These are phyloP conservation scores for Choanephora cucurbitarum DNA, from an alignment of 371 early-diverging fungal genomes.

Conservation along the genomic window DNA sequence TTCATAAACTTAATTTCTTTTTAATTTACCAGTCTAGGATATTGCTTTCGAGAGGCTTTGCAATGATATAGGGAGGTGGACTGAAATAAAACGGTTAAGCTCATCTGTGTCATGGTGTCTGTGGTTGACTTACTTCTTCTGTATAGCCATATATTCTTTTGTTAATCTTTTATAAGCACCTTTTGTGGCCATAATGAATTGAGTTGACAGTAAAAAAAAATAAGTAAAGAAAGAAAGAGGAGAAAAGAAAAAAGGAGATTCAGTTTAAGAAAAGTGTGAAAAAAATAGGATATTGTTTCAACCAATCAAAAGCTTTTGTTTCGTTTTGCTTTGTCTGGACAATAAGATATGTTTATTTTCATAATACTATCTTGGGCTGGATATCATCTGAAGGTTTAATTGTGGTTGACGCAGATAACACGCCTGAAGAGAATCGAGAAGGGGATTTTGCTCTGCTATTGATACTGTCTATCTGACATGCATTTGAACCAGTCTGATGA, in stretches of 20 bases:
- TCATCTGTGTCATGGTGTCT: neutral
- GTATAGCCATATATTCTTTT: slow-evolving; percentile 88
- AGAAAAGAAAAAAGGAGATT: slow-evolving; percentile 6
- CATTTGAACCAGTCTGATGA: neutral
- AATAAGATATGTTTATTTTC: neutral
- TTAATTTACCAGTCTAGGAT: slow-evolving; percentile 90
- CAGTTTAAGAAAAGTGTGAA: neutral
- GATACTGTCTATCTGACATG: neutral
- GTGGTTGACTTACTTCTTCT: slow-evolving; percentile 46
- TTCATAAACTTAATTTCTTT: neutral
- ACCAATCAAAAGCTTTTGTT: slow-evolving; percentile 2
- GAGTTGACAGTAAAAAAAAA: neutral
- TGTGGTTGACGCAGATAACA: neutral
- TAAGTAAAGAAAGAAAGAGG: slow-evolving; percentile 7
- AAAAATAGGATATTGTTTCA: neutral
- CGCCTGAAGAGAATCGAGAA: neutral
- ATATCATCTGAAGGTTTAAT: neutral
- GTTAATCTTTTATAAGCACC: slow-evolving; percentile 85
- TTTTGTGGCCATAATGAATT: slow-evolving; percentile 81
- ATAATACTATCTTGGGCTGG: neutral
- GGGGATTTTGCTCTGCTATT: neutral
- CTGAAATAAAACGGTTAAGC: slow-evolving; percentile 28
- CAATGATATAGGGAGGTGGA: slow-evolving; percentile 75
- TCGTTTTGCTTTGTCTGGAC: neutral
- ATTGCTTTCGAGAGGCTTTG: slow-evolving; percentile 91